Evolutionary conservation across 176 grass and related monocot species (phyloP).

Genomic region (Aechmea fasciata): DNA sequence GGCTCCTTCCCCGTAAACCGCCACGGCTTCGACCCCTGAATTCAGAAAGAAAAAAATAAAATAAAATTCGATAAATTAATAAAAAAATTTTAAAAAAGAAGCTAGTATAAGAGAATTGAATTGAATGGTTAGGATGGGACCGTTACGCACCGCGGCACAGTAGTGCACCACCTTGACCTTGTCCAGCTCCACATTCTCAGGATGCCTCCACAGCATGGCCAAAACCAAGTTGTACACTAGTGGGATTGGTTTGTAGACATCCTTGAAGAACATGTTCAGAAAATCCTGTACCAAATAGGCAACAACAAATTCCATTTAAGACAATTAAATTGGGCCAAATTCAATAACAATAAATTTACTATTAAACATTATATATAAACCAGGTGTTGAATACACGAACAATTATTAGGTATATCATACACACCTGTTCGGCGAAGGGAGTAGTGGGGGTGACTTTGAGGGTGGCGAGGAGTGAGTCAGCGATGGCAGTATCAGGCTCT

Average conservation of each 20-base stretch:
- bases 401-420: background rate
- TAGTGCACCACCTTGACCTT: conserved; percentile 86
- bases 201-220: conserved; percentile 85
- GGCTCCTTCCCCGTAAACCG: conserved; percentile 57
- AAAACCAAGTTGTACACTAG: conserved; percentile 60
- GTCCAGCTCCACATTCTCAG: conserved; percentile 46
- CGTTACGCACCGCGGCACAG: conserved; percentile 52
- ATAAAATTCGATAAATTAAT: background rate
- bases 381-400: background rate
- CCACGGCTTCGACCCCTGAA: conserved; percentile 75
- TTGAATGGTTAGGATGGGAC: background rate
- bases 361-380: too few species aligned
- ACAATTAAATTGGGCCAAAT: too few species aligned
- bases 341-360: too few species aligned
- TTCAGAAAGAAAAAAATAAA: background rate
- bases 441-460: conserved; percentile 37
- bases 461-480: conserved; percentile 28
- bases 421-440: conserved; percentile 62
- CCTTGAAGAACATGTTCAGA: conserved; percentile 68
- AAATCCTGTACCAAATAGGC: conserved; percentile 45
- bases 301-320: too few species aligned
- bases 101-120: background rate
- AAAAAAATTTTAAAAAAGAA: background rate
- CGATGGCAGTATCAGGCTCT: conserved; percentile 39
- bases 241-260: conserved; percentile 48